Conservation (phyloP, 2,329 filamentous ascomycete genomes). For the Paecilomyces sp. region DNA sequence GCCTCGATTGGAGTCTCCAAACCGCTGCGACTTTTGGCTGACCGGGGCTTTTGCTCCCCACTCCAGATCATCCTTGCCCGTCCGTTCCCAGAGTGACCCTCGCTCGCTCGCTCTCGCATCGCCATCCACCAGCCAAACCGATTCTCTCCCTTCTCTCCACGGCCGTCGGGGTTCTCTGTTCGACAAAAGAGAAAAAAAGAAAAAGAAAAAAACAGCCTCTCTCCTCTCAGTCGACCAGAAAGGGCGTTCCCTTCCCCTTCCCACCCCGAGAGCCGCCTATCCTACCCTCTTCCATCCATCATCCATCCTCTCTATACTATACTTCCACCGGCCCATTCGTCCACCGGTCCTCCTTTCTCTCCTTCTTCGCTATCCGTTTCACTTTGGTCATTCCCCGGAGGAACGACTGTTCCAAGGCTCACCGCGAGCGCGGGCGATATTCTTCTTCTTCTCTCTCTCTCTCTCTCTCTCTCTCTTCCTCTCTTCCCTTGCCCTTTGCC, state of each 20-base stretch:
- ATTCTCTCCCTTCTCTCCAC: background rate
- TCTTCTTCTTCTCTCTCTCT: constrained; percentile 7
- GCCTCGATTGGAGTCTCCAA: background rate
- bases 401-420: constrained; percentile 28
- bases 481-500: background rate
- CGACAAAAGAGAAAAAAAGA: background rate
- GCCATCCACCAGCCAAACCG: background rate
- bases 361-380: constrained; percentile 1
- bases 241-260: background rate
- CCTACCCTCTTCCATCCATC: constrained; percentile 5
- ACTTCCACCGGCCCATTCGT: constrained; percentile 3
- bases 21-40: constrained; percentile 2
- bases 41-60: constrained; percentile 2
- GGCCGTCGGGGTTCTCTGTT: background rate
- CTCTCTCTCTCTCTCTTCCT: background rate
- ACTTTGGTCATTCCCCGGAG: constrained; percentile 30
- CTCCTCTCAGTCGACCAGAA: background rate
- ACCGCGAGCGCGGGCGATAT: constrained; percentile 13
- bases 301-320: constrained; percentile 2
- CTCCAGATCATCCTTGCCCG: constrained; percentile 2
- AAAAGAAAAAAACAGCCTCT: background rate
- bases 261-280: background rate
- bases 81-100: constrained; percentile 6
- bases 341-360: constrained; percentile 4
- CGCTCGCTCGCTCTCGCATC: constrained; percentile 2